Conservation (phyloP, 2,329 filamentous ascomycete species). For the Fusarium sp. region DNA sequence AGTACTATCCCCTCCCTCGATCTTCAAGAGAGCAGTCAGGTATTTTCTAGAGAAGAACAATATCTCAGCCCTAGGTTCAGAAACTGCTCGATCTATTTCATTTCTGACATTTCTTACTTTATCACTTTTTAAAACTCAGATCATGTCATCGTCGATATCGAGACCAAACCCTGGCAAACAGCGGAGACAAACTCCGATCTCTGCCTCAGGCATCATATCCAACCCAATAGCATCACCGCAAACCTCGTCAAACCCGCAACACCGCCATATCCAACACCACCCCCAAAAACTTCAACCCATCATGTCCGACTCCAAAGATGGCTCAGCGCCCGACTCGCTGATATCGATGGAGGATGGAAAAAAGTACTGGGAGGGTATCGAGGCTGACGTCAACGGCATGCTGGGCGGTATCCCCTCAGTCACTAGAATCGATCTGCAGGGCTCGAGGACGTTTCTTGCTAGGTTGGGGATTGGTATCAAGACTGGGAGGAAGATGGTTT, state of each 20-base stretch:
- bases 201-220: background rate
- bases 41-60: too few relatives aligned
- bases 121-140: background rate
- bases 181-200: background rate
- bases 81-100: too few relatives aligned
- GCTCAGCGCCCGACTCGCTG: slow-evolving; percentile 43
- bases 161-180: background rate
- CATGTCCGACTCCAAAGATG: slow-evolving; percentile 12
- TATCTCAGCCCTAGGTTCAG: too few relatives aligned
- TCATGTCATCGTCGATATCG: background rate
- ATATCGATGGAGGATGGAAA: slow-evolving; percentile 50
- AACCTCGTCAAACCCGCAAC: background rate
- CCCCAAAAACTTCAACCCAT: background rate
- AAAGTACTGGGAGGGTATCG: slow-evolving; percentile 58
- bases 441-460: slow-evolving; percentile 72
- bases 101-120: too few relatives aligned
- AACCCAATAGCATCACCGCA: background rate
- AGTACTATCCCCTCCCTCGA: too few relatives aligned
- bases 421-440: slow-evolving; percentile 72
- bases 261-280: background rate
- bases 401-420: slow-evolving; percentile 71
- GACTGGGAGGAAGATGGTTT: slow-evolving; percentile 45
- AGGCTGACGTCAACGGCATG: slow-evolving; percentile 70
- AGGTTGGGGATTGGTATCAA: slow-evolving; percentile 63
- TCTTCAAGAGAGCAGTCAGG: too few relatives aligned